Conservation (phyloP, 768 basidiomycete genomes). For the Butyriboletus loyo region DNA sequence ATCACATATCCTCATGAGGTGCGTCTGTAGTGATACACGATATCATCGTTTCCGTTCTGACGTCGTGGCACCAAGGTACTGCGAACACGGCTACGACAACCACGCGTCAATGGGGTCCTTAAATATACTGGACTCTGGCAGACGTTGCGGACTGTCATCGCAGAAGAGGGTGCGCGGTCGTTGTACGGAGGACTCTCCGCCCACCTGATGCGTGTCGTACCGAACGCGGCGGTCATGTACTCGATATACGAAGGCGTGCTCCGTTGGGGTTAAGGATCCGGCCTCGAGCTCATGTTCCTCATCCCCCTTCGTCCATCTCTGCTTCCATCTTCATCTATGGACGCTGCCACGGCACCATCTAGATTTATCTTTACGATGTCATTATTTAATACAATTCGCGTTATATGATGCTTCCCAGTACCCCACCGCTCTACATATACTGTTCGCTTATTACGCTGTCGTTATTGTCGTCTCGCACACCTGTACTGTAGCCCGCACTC, state of each 20-base stretch:
- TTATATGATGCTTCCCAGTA: not conserved
- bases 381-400: constrained; percentile 14
- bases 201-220: constrained; percentile 94
- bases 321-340: no score
- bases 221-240: constrained; percentile 97
- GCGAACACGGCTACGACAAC: constrained; percentile 90
- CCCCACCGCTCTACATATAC: constrained; percentile 11
- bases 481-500: constrained; percentile 21
- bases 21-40: constrained; percentile 17
- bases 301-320: not conserved
- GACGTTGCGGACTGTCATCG: constrained; percentile 78
- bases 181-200: constrained; percentile 92
- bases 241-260: constrained; percentile 87
- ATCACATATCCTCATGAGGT: constrained; percentile 99
- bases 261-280: constrained; percentile 43
- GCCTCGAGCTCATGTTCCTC: not conserved
- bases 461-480: constrained; percentile 5
- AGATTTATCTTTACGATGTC: constrained; percentile 13
- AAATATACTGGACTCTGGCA: constrained; percentile 88
- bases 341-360: not conserved
- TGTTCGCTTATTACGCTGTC: constrained; percentile 15
- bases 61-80: constrained; percentile 55
- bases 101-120: constrained; percentile 67
- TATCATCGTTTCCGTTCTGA: not conserved
- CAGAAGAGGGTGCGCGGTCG: constrained; percentile 84